Evolutionary conservation across 306 rosid genomes (phyloP).

Genomic region (Quercus cerris): DNA sequence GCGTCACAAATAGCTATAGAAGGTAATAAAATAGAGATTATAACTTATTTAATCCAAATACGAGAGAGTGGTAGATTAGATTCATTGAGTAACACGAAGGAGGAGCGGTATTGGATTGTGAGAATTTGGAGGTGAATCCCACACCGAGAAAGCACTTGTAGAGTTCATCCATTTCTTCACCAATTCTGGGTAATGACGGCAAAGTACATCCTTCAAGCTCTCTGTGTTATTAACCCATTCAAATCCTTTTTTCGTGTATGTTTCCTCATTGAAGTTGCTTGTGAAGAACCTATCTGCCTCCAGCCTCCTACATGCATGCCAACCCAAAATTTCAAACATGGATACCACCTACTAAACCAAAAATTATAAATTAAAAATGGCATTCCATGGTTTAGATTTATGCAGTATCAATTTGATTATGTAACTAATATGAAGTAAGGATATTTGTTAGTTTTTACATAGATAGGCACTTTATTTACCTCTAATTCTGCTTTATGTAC

Average conservation of each 20-base stretch:
- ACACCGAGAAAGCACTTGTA: slow-evolving; percentile 61
- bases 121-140: slow-evolving; percentile 43
- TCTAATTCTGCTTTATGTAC: too few relatives aligned
- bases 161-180: slow-evolving; percentile 50
- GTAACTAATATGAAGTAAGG: too few relatives aligned
- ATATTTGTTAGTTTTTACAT: too few relatives aligned
- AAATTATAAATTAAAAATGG: too few relatives aligned
- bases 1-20: too few relatives aligned
- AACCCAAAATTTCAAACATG: neutral
- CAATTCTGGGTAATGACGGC: slow-evolving; percentile 56
- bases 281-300: slow-evolving; percentile 67
- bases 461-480: too few relatives aligned
- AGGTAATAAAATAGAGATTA: too few relatives aligned
- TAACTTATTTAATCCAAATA: too few relatives aligned
- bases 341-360: too few relatives aligned
- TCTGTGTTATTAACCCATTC: slow-evolving; percentile 61
- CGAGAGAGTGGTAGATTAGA: too few relatives aligned
- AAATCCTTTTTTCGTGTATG: slow-evolving; percentile 49
- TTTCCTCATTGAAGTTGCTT: slow-evolving; percentile 44
- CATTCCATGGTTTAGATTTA: too few relatives aligned
- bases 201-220: slow-evolving; percentile 49
- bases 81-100: slow-evolving; percentile 34
- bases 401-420: too few relatives aligned
- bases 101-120: slow-evolving; percentile 38
- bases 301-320: slow-evolving; percentile 40